A percentile compares a stretch with the other conserved stretches of the same genome.
These are phyloP conservation scores for Scedosporium minutisporum DNA, from an alignment of 2,329 filamentous ascomycete species.

Conservation along the genomic window DNA sequence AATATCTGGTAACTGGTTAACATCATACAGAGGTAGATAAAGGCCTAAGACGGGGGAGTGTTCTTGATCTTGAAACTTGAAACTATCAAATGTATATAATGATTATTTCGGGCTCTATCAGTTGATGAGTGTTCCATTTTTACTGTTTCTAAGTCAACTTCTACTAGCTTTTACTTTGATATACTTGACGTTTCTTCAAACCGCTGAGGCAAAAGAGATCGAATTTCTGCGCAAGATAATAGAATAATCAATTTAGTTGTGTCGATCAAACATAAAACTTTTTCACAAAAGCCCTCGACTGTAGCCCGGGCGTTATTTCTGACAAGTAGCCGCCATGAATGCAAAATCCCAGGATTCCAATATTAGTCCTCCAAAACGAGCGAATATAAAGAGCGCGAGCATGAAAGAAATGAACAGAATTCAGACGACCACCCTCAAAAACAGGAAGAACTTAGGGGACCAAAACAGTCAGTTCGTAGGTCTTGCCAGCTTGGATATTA, in stretches of 20 bases:
- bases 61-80: no score
- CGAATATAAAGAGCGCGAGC: not conserved
- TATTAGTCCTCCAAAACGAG: not conserved
- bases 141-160: no score
- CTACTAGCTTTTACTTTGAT: no score
- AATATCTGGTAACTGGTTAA: no score
- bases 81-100: no score
- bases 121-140: no score
- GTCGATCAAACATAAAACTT: not conserved
- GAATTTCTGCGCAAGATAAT: not conserved
- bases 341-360: not conserved
- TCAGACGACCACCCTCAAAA: not conserved
- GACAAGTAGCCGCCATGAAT: slow-evolving; percentile 1
- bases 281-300: not conserved
- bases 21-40: no score
- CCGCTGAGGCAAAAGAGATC: not conserved
- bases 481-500: slow-evolving; percentile 29
- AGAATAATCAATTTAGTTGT: not conserved
- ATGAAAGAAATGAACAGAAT: not conserved
- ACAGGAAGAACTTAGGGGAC: not conserved
- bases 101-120: no score
- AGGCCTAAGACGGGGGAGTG: no score
- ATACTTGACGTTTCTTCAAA: no score
- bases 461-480: slow-evolving; percentile 33
- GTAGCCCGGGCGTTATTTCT: not conserved